A percentile compares a stretch with the other conserved stretches of the same genome.
These are phyloP conservation scores for Cenchrus americanus DNA, from an alignment of 176 grass and related monocot genomes.

Conservation along the genomic window DNA sequence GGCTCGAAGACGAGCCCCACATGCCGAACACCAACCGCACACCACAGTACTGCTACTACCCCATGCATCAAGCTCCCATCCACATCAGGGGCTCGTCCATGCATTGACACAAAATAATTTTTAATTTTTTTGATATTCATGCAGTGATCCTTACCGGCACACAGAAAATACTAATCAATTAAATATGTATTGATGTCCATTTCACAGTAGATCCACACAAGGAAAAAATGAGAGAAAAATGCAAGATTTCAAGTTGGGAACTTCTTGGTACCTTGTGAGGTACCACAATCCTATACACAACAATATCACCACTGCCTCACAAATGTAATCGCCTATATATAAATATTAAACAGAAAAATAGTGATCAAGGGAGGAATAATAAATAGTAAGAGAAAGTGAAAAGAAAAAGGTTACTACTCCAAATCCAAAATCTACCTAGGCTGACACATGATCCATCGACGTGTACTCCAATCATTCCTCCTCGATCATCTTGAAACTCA, in stretches of 20 bases:
- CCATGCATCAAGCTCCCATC: neutral
- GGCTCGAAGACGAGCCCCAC: conserved; percentile 46
- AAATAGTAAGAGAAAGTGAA: neutral
- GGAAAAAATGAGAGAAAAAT: neutral
- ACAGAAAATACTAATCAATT: neutral
- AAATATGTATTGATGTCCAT: neutral
- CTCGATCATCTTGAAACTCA: conserved; percentile 1
- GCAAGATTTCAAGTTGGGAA: conserved; percentile 24
- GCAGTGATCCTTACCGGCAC: neutral
- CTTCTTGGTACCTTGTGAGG: conserved; percentile 22
- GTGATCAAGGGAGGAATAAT: neutral
- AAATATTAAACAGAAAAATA: conserved; percentile 32
- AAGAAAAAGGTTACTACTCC: neutral
- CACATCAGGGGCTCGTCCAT: neutral
- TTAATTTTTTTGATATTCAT: too few relatives aligned
- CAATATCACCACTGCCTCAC: conserved; percentile 33
- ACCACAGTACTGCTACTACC: conserved; percentile 29
- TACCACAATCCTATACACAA: conserved; percentile 43
- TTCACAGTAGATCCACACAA: conserved; percentile 31
- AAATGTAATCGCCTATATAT: conserved; percentile 45
- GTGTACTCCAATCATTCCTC: neutral
- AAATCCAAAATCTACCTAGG: conserved; percentile 32
- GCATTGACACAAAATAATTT: neutral
- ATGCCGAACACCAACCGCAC: conserved; percentile 62
- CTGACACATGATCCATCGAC: conserved; percentile 28